Evolutionary conservation across 352 stramenopile species (phyloP).

Genomic region (Phytopythium delawarense): DNA sequence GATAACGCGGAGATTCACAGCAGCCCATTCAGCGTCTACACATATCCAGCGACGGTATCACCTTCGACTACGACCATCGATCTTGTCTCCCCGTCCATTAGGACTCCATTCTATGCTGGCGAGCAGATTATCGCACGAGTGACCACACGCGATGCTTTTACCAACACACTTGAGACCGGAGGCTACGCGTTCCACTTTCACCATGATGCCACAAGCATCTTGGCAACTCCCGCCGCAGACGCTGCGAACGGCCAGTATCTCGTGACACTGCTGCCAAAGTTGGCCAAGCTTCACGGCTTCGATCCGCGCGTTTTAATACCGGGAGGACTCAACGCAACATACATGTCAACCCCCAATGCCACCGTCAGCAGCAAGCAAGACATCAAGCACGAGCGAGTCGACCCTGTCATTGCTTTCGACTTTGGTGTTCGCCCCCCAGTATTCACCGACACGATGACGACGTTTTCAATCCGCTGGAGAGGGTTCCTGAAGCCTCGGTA

Average conservation of each 20-base stretch:
- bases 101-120: constrained; percentile 25
- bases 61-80: constrained; percentile 45
- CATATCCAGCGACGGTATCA: constrained; percentile 36
- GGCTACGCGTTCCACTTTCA: constrained; percentile 44
- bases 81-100: constrained; percentile 25
- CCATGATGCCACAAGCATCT: constrained; percentile 10
- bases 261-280: constrained; percentile 22
- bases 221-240: constrained; percentile 22
- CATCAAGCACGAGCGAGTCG: constrained; percentile 24
- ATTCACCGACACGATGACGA: constrained; percentile 29
- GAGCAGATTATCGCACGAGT: constrained; percentile 28
- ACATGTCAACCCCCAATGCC: constrained; percentile 32
- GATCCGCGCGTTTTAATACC: constrained; percentile 41
- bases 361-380: constrained; percentile 14
- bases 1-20: constrained; percentile 30
- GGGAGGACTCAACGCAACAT: constrained; percentile 54
- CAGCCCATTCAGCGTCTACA: constrained; percentile 61
- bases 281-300: constrained; percentile 27
- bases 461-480: constrained; percentile 57
- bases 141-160: constrained; percentile 38
- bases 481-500: constrained; percentile 45
- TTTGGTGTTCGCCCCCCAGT: constrained; percentile 33
- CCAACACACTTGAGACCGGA: constrained; percentile 49
- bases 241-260: constrained; percentile 38
- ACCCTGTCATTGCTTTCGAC: constrained; percentile 42